Conservation (phyloP, 2,329 filamentous ascomycete genomes). For the Colletotrichum sp. region DNA sequence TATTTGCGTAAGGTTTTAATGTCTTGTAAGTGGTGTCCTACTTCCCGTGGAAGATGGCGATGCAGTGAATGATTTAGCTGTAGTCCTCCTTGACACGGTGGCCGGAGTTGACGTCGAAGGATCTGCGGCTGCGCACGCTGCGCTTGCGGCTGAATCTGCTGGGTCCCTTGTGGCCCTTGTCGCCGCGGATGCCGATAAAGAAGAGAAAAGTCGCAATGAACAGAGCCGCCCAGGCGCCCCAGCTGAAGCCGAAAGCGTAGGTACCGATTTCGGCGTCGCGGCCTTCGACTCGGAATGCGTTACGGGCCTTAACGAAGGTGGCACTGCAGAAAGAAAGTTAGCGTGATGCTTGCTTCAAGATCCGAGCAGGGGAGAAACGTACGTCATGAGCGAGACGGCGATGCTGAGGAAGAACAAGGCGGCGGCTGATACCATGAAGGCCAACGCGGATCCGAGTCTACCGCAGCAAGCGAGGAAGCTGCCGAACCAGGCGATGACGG, state of each 20-base stretch:
- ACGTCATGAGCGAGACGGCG: slow-evolving; percentile 78
- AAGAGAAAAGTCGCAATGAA: slow-evolving; percentile 72
- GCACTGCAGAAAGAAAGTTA: slow-evolving; percentile 38
- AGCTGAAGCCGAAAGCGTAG: slow-evolving; percentile 79
- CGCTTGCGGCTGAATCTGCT: slow-evolving; percentile 52
- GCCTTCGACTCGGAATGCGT: slow-evolving; percentile 63
- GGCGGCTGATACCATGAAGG: slow-evolving; percentile 59
- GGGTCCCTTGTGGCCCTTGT: slow-evolving; percentile 43
- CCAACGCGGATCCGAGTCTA: slow-evolving; percentile 72
- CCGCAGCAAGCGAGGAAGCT: slow-evolving; percentile 74
- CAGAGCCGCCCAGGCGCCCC: slow-evolving; percentile 72
- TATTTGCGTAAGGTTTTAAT: background rate
- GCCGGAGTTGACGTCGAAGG: slow-evolving; percentile 57
- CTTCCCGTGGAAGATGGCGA: background rate
- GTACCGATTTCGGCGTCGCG: slow-evolving; percentile 65
- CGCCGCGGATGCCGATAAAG: slow-evolving; percentile 63
- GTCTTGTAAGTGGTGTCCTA: background rate
- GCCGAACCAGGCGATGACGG: slow-evolving; percentile 68
- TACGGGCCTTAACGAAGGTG: slow-evolving; percentile 71
- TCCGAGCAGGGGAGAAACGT: slow-evolving; percentile 36
- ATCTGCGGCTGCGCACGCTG: slow-evolving; percentile 57
- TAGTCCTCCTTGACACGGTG: slow-evolving; percentile 76
- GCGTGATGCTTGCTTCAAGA: background rate
- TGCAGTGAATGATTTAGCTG: slow-evolving; percentile 41
- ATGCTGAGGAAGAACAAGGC: slow-evolving; percentile 75